A percentile compares a stretch with the other conserved stretches of the same genome.
Conservation (phyloP, 805 yeast genomes). For the Hanseniaspora lachancei region DNA sequence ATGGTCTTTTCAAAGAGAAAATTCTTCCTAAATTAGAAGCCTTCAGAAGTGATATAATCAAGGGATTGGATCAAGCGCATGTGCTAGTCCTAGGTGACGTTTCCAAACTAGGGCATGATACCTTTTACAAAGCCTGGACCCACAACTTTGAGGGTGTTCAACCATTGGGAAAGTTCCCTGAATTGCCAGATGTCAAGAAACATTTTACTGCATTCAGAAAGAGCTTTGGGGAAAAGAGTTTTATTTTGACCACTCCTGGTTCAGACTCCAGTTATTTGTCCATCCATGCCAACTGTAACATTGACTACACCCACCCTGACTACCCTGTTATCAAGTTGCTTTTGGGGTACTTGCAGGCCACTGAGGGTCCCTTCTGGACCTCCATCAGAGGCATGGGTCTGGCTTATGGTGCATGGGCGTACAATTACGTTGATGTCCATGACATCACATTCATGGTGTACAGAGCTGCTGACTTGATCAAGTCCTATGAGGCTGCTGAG, state of each 20-base stretch:
- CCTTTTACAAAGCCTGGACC: conserved; percentile 22
- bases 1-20: conserved; percentile 35
- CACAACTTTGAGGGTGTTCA: conserved; percentile 17
- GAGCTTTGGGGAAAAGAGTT: conserved; percentile 39
- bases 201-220: conserved; percentile 46
- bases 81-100: conserved; percentile 62
- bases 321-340: conserved; percentile 59
- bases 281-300: conserved; percentile 32
- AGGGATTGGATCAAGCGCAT: conserved; percentile 46
- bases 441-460: conserved; percentile 53
- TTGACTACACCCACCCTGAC: conserved; percentile 39
- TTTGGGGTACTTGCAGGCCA: conserved; percentile 63
- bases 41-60: conserved; percentile 39
- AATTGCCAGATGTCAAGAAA: conserved; percentile 41
- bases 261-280: conserved; percentile 67
- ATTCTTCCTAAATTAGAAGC: conserved; percentile 27
- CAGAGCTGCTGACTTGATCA: conserved; percentile 70
- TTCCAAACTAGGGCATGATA: conserved; percentile 27
- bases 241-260: conserved; percentile 61
- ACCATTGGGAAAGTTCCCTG: conserved; percentile 17
- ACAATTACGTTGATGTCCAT: conserved; percentile 51
- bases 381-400: conserved; percentile 90
- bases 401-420: conserved; percentile 74
- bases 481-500: conserved; percentile 48
- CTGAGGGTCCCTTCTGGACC: conserved; percentile 95